phyloP scores from a whole-genome alignment of 2,329 filamentous ascomycete genomes.

The Fusarium avenaceum region DNA sequence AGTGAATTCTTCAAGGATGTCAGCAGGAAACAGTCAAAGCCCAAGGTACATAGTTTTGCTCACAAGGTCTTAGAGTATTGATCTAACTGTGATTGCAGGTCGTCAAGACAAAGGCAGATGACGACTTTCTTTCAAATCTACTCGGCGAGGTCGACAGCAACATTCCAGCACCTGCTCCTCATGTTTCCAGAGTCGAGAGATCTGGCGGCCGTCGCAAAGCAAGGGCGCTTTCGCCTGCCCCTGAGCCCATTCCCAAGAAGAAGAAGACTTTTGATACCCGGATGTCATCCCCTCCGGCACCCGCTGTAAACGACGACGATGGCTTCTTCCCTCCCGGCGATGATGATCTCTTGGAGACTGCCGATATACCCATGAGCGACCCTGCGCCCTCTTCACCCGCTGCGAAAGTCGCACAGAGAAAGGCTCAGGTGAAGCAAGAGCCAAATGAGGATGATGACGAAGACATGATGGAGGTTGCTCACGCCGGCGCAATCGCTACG shows the following conservation, averaged over 20 bases:
- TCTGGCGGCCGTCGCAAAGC: conserved; percentile 83
- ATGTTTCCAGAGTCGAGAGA: conserved; percentile 73
- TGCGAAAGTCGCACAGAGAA: conserved; percentile 81
- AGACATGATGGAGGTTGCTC: conserved; percentile 88
- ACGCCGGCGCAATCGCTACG: conserved; percentile 76
- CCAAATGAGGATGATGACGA: conserved; percentile 78
- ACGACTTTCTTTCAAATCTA: conserved; percentile 86
- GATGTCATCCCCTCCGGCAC: conserved; percentile 62
- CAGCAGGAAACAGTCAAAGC: conserved; percentile 75
- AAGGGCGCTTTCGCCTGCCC: conserved; percentile 82
- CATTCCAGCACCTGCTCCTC: conserved; percentile 66
- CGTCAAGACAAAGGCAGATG: conserved; percentile 86
- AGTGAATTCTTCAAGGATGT: conserved; percentile 92
- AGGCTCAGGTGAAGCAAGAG: conserved; percentile 66
- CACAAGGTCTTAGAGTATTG: background rate
- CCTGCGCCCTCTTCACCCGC: conserved; percentile 88
- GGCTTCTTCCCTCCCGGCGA: conserved; percentile 67
- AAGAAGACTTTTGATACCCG: conserved; percentile 66
- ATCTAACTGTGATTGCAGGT: conserved; percentile 63
- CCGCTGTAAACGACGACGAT: conserved; percentile 54
- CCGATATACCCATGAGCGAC: conserved; percentile 84
- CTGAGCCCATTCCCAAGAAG: conserved; percentile 68
- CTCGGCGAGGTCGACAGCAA: conserved; percentile 91
- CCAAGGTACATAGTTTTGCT: conserved; percentile 73
- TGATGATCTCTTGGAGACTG: conserved; percentile 65